Base-by-base conservation (phyloP, 106 monocot genomes). In the Phalaenopsis aphrodite region DNA sequence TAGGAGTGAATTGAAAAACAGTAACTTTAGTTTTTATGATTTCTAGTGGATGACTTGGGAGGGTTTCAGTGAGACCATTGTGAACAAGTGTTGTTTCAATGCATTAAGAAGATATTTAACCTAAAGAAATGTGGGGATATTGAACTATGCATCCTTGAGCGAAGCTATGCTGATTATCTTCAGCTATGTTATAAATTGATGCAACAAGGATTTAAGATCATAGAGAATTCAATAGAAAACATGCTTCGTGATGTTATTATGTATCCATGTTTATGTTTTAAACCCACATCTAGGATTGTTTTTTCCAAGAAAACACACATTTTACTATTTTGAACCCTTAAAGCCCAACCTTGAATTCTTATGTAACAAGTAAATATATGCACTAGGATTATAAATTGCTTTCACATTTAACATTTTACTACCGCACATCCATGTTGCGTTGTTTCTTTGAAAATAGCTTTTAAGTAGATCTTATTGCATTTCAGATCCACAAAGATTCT, bases 51-150 rank as follows among this genome's bases (percentile, higher is more conserved):
- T 21, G 61, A 61, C 21, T 61, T 61, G 19, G 52, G 61, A 21
- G n/a, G 4, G 17, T 5, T 9, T 57, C 4, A 21, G 19, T 61
- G 3, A 61, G 61, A 61, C n/a, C 21, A n/a, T n/a, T 61, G 7
- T 61, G 61, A 61, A 61, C n/a, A 61, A 61, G 61, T 61, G 5
- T 61, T 61, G 61, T 61, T 61, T 61, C 61, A 61, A 61, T 61
- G 61, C 21, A 61, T 61, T 61, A 61, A 61, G 21, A n/a, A 61
- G 21, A n/a, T 61, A n/a, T 61, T 61, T n/a, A 61, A 19, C 61
- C 19, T n/a, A 4, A 21, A 6, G 5, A 23, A 19, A 61, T 61
- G 18, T 21, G 21, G 21, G n/a, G 18, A 61, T n/a, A 61, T 61
- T 61, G 3, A n/a, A 21, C 8, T 61, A 8, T 21, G 5, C 1